phyloP scores from a whole-genome alignment of 495 filamentous ascomycete species.

The Elasticomyces elasticus region DNA sequence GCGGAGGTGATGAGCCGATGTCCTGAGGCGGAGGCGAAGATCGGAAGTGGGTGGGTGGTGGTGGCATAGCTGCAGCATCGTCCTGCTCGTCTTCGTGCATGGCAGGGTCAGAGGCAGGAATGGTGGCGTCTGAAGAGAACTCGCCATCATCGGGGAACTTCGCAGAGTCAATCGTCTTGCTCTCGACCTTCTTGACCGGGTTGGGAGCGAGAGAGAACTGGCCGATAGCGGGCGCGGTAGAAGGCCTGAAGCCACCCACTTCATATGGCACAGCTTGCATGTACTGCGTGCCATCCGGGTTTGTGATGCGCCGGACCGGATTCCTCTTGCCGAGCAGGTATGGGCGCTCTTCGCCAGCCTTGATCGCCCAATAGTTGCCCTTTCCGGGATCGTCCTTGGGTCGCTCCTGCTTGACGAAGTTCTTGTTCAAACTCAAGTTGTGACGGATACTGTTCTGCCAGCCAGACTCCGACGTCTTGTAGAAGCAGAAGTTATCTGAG shows the following conservation, averaged over 20 bases:
- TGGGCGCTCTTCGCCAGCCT: slow-evolving; percentile 73
- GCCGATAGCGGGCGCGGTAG: slow-evolving; percentile 29
- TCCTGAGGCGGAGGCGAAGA: slow-evolving; percentile 52
- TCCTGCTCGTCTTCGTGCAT: slow-evolving; percentile 51
- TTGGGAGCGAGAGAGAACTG: slow-evolving; percentile 37
- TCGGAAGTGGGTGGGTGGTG: slow-evolving; percentile 33
- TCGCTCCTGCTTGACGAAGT: slow-evolving; percentile 90
- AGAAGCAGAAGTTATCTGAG: slow-evolving; percentile 82
- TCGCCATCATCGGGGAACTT: slow-evolving; percentile 46
- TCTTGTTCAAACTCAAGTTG: slow-evolving; percentile 94
- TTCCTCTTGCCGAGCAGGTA: slow-evolving; percentile 91
- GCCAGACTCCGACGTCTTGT: slow-evolving; percentile 69
- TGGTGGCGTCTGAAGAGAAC: slow-evolving; percentile 88
- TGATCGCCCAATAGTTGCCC: slow-evolving; percentile 96
- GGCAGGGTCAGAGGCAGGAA: slow-evolving; percentile 72
- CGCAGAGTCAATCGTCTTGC: slow-evolving; percentile 34
- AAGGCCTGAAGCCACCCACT: slow-evolving; percentile 19
- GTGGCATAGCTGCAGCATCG: slow-evolving; percentile 34
- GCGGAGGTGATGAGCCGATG: slow-evolving; percentile 81
- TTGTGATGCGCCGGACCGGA: slow-evolving; percentile 46
- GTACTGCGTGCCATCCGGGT: slow-evolving; percentile 28
- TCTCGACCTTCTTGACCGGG: slow-evolving; percentile 19
- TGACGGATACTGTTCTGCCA: slow-evolving; percentile 99
- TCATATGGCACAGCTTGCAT: slow-evolving; percentile 23
- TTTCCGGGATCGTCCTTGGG: slow-evolving; percentile 97